A percentile compares a stretch with the other conserved stretches of the same genome.
These are phyloP conservation scores for Ambrosia trifida DNA, from an alignment of 129 eudicot genomes.

Conservation along the genomic window DNA sequence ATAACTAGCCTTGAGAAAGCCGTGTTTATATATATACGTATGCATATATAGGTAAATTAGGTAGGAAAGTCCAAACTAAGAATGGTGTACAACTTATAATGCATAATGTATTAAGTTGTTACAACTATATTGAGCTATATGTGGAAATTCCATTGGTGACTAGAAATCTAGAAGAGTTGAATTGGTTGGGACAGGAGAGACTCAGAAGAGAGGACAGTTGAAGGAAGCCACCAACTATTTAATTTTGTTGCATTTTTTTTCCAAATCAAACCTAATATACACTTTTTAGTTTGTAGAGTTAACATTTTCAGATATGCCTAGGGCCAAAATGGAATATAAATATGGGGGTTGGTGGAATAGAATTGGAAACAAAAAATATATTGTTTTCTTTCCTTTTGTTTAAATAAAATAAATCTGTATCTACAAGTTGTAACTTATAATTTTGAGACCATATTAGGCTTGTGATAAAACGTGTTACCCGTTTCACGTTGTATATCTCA, in stretches of 20 bases:
- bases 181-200: slow-evolving; percentile 30
- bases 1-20: not conserved
- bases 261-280: slow-evolving; percentile 17
- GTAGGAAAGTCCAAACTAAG: not conserved
- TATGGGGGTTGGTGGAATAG: too few species aligned
- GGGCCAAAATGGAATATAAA: not conserved
- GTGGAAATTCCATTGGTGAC: not conserved
- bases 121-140: not conserved
- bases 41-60: not conserved
- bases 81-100: not conserved
- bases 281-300: slow-evolving; percentile 9
- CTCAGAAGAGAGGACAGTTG: slow-evolving; percentile 26
- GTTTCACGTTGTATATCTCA: too few species aligned
- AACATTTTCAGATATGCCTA: slow-evolving; percentile 9
- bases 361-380: too few species aligned
- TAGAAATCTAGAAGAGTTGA: not conserved
- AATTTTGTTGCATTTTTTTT: not conserved
- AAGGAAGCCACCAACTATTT: slow-evolving; percentile 28
- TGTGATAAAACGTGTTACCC: too few species aligned
- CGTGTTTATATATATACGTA: not conserved
- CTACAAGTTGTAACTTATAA: too few species aligned
- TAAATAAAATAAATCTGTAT: too few species aligned
- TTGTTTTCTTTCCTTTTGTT: too few species aligned
- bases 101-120: slow-evolving; percentile 14
- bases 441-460: too few species aligned